Conservation (phyloP, 192 early-diverging fungal genomes). For the Irineochytrium annulatum region DNA sequence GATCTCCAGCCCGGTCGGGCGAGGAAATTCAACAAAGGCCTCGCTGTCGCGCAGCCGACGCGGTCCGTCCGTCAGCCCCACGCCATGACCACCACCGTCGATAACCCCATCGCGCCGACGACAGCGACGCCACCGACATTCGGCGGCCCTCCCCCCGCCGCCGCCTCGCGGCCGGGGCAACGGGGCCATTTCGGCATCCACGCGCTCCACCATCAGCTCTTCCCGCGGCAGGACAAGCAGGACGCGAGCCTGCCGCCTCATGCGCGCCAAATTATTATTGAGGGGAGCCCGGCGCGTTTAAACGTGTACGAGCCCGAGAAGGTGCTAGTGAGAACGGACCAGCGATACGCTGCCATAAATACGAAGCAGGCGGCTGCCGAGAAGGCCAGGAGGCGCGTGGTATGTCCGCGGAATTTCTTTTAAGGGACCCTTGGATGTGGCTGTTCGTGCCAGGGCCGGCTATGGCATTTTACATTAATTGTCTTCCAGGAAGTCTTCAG, state of each 20-base stretch:
- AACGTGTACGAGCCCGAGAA: constrained; percentile 33
- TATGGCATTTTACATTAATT: not conserved
- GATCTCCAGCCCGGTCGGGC: no score
- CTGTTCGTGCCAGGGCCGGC: not conserved
- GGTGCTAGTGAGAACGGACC: constrained; percentile 35
- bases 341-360: constrained; percentile 21
- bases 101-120: no score
- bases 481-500: constrained; percentile 29
- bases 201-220: constrained; percentile 20
- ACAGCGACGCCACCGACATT: no score
- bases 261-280: constrained; percentile 39
- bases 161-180: not conserved
- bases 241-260: constrained; percentile 18
- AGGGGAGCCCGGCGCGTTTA: constrained; percentile 24
- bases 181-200: constrained; percentile 19
- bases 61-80: no score
- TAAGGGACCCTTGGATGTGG: no score
- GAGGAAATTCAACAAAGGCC: no score
- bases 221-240: constrained; percentile 8
- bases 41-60: no score
- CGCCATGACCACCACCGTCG: no score
- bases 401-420: constrained; percentile 9
- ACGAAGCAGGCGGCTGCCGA: constrained; percentile 17
- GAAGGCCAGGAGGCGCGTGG: constrained; percentile 22
- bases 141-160: no score